phyloP scores from a whole-genome alignment of 2,329 filamentous ascomycete species.

The Trichophyton simii region DNA sequence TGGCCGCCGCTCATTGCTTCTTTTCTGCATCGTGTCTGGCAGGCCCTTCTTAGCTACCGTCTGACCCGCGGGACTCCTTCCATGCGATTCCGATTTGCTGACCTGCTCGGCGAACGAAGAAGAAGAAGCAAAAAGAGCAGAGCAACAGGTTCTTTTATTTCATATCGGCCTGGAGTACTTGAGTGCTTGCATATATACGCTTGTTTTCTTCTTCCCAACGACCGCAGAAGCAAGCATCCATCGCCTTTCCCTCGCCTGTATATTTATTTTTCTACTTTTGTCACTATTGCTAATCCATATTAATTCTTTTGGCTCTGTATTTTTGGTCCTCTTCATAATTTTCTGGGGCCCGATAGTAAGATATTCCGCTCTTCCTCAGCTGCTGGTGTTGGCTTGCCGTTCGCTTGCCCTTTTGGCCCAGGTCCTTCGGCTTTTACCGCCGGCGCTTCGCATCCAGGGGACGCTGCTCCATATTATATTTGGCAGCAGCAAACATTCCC shows the following conservation, averaged over 20 bases:
- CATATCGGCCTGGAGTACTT: neutral
- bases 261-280: neutral
- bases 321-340: neutral
- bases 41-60: neutral
- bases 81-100: neutral
- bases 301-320: neutral
- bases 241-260: neutral
- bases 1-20: neutral
- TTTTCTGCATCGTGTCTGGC: neutral
- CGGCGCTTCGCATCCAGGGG: neutral
- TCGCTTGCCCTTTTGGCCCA: too few species aligned
- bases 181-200: neutral
- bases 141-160: neutral
- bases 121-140: neutral
- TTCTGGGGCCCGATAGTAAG: neutral
- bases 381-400: neutral
- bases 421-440: neutral
- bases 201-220: neutral
- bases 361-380: neutral
- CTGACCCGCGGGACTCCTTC: neutral
- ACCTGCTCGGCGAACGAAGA: neutral
- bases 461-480: neutral
- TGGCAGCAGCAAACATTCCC: neutral
- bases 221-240: neutral
- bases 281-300: neutral